A percentile compares a stretch with the other conserved stretches of the same genome.
Evolutionary conservation across 1,139 yeast genomes (phyloP).

Genomic region (Maudiozyma humilis): DNA sequence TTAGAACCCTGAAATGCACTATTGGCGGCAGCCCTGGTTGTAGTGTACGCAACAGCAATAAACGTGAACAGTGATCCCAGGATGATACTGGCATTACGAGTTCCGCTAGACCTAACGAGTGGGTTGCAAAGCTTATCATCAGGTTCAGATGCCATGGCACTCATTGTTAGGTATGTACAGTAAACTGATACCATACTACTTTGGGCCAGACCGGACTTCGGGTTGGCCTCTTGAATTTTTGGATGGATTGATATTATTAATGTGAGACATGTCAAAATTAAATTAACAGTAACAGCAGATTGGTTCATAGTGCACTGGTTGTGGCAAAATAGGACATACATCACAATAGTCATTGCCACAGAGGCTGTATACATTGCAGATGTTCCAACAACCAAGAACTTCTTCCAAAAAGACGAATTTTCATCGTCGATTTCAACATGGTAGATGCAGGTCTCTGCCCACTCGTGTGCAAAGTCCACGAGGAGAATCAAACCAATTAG

Average conservation of each 20-base stretch:
- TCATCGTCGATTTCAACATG: slow-evolving; percentile 85
- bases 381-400: slow-evolving; percentile 78
- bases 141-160: slow-evolving; percentile 95
- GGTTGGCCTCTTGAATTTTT: slow-evolving; percentile 80
- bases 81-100: slow-evolving; percentile 80
- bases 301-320: slow-evolving; percentile 87
- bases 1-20: slow-evolving; percentile 45
- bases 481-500: slow-evolving; percentile 82
- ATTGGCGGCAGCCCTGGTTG: slow-evolving; percentile 89
- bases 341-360: slow-evolving; percentile 59
- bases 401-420: slow-evolving; percentile 62
- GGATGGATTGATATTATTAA: slow-evolving; percentile 73
- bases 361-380: slow-evolving; percentile 72
- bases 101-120: slow-evolving; percentile 75
- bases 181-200: slow-evolving; percentile 92
- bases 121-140: slow-evolving; percentile 92
- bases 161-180: slow-evolving; percentile 83
- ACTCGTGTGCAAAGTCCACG: slow-evolving; percentile 96
- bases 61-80: slow-evolving; percentile 92
- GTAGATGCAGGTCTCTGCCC: slow-evolving; percentile 95
- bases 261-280: slow-evolving; percentile 54
- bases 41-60: slow-evolving; percentile 91
- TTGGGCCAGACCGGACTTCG: slow-evolving; percentile 94
- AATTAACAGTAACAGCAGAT: slow-evolving; percentile 72
- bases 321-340: slow-evolving; percentile 79